These are phyloP conservation scores for Hypoxylon sp. DNA, from an alignment of 2,329 filamentous ascomycete genomes.

Conservation along the genomic window DNA sequence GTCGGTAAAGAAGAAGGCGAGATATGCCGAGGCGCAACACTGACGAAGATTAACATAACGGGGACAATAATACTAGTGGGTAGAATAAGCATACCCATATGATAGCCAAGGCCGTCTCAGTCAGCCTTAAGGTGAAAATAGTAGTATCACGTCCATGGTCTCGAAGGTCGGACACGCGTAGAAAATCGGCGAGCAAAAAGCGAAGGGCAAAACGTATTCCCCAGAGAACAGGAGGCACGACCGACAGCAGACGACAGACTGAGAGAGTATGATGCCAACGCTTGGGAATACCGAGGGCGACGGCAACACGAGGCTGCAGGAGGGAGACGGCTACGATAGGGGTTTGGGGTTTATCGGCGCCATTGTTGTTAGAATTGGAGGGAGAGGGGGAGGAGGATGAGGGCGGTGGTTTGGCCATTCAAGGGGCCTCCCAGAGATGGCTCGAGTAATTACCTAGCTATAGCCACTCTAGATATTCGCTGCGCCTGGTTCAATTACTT, in stretches of 20 bases:
- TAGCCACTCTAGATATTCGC: conserved; percentile 11
- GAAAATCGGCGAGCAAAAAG: conserved; percentile 75
- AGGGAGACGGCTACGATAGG: conserved; percentile 58
- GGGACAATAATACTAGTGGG: background rate
- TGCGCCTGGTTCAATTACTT: conserved; percentile 24
- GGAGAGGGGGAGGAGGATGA: conserved; percentile 16
- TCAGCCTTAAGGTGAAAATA: conserved; percentile 69
- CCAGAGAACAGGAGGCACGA: conserved; percentile 79
- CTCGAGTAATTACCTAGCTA: conserved; percentile 22
- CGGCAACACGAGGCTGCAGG: conserved; percentile 82
- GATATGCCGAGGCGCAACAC: conserved; percentile 83
- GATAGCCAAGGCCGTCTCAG: conserved; percentile 78
- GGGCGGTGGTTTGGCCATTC: conserved; percentile 45
- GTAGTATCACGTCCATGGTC: conserved; percentile 59
- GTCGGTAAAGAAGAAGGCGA: conserved; percentile 87
- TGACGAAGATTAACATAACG: conserved; percentile 53
- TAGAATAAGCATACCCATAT: conserved; percentile 73
- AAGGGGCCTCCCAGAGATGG: conserved; percentile 39
- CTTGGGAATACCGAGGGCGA: conserved; percentile 80
- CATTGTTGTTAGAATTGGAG: conserved; percentile 31
- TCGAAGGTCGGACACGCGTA: conserved; percentile 49
- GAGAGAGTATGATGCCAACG: conserved; percentile 82
- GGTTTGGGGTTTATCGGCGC: conserved; percentile 29
- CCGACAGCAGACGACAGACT: conserved; percentile 78
- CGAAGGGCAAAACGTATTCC: conserved; percentile 77